Conservation (phyloP, 352 stramenopile species). For the Salisapilia sapeloensis region DNA sequence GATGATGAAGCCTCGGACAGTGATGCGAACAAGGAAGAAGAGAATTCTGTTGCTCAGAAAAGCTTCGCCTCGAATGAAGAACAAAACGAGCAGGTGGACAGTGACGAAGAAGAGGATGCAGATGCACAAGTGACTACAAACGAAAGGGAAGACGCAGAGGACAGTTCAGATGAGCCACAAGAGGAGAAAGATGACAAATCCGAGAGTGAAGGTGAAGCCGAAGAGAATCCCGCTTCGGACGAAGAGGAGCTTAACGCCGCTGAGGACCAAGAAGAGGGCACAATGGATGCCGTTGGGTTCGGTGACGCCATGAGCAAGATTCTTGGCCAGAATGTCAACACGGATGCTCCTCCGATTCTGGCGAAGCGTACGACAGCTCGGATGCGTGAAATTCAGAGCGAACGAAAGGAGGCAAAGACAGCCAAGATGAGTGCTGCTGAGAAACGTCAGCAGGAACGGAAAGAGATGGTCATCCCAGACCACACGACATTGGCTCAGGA, state of each 20-base stretch:
- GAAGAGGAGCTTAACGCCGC: no score
- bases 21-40: slow-evolving; percentile 2
- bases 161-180: no score
- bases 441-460: slow-evolving; percentile 56
- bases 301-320: slow-evolving; percentile 80
- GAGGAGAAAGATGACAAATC: no score
- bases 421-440: slow-evolving; percentile 46
- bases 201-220: slow-evolving; percentile 1
- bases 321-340: slow-evolving; percentile 45
- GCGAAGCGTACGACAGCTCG: slow-evolving; percentile 68
- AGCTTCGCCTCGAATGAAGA: no score
- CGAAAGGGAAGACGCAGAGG: no score
- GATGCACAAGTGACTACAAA: slow-evolving; percentile 1
- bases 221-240: no score
- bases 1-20: slow-evolving; percentile 4
- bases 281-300: slow-evolving; percentile 58
- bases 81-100: slow-evolving; percentile 7
- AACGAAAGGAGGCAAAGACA: slow-evolving; percentile 57
- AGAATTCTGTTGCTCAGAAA: neutral
- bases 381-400: slow-evolving; percentile 67
- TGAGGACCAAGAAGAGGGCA: slow-evolving; percentile 12
- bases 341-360: slow-evolving; percentile 57
- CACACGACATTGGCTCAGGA: slow-evolving; percentile 41
- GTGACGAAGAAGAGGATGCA: slow-evolving; percentile 5
- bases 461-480: slow-evolving; percentile 54